These are phyloP conservation scores for Saccharomycopsis microspora DNA, from an alignment of 805 yeast species.

Conservation along the genomic window DNA sequence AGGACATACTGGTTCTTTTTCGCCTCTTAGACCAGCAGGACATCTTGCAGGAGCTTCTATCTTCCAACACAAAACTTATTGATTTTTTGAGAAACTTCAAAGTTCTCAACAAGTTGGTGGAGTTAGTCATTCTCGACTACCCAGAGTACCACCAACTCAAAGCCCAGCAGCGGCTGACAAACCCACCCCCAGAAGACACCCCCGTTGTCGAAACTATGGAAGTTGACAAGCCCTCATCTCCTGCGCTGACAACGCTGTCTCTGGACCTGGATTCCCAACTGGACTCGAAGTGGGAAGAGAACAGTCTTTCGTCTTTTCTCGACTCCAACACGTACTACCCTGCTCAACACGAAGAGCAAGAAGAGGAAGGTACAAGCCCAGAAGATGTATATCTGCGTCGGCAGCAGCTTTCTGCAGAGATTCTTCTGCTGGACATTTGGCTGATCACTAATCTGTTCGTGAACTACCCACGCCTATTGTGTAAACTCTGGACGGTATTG, in stretches of 20 bases:
- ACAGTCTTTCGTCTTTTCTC: constrained; percentile 64
- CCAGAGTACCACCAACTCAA: constrained; percentile 20
- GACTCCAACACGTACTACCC: constrained; percentile 63
- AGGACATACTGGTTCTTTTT: constrained; percentile 27
- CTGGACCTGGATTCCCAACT: not conserved
- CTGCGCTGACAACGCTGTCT: not conserved
- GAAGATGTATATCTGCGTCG: constrained; percentile 29
- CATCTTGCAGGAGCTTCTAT: constrained; percentile 57
- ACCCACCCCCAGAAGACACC: not conserved
- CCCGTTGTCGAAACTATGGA: not conserved
- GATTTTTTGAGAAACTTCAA: constrained; percentile 75
- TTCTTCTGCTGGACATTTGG: constrained; percentile 88
- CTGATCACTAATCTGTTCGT: constrained; percentile 82
- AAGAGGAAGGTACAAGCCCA: constrained; percentile 24
- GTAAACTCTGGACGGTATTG: constrained; percentile 68
- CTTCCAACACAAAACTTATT: constrained; percentile 63
- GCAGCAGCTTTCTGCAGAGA: constrained; percentile 76
- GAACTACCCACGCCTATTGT: constrained; percentile 56
- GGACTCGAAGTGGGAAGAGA: not conserved
- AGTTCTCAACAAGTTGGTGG: constrained; percentile 50
- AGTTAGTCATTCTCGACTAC: constrained; percentile 42
- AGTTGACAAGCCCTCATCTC: not conserved
- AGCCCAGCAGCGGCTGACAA: constrained; percentile 15
- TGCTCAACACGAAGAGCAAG: constrained; percentile 22
- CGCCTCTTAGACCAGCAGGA: constrained; percentile 69